Percentiles rank a stretch among this genome's conserved stretches.
Evolutionary conservation across 1,284 basidiomycete genomes (phyloP).

Genomic region (Marasmius sp.): DNA sequence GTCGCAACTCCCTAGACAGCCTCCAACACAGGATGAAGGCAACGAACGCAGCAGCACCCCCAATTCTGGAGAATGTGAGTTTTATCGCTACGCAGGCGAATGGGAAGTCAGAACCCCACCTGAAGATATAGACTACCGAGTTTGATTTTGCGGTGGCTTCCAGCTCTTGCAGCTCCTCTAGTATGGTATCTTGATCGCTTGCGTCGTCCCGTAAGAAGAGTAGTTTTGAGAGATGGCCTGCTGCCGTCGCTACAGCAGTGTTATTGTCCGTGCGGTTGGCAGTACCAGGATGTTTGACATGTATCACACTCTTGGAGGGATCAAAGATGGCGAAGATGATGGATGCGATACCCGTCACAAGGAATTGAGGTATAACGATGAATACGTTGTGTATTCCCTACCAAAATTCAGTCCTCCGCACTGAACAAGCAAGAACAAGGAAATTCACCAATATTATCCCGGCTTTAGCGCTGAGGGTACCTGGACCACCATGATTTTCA

Average conservation of each 20-base stretch:
- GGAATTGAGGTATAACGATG: constrained; percentile 76
- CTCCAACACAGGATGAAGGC: constrained; percentile 72
- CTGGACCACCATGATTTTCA: constrained; percentile 7
- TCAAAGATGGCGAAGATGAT: constrained; percentile 70
- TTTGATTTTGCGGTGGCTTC: constrained; percentile 39
- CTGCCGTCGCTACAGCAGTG: background rate
- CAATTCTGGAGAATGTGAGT: constrained; percentile 47
- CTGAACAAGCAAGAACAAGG: constrained; percentile 24
- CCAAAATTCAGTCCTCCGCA: constrained; percentile 1
- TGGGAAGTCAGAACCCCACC: constrained; percentile 37
- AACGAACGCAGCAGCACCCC: constrained; percentile 69
- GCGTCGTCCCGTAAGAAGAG: background rate
- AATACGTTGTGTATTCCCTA: constrained; percentile 93
- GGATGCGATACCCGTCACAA: constrained; percentile 67
- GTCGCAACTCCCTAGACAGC: constrained; percentile 59
- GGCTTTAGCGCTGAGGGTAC: constrained; percentile 71
- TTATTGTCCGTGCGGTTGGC: constrained; percentile 25
- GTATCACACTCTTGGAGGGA: constrained; percentile 47
- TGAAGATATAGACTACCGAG: constrained; percentile 77
- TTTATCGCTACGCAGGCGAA: background rate
- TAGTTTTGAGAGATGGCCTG: background rate
- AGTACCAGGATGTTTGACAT: constrained; percentile 34
- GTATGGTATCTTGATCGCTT: background rate
- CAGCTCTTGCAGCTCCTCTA: constrained; percentile 4
- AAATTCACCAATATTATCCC: constrained; percentile 78